phyloP scores from a whole-genome alignment of 192 early-diverging fungal species.

The Coemansia sp. region DNA sequence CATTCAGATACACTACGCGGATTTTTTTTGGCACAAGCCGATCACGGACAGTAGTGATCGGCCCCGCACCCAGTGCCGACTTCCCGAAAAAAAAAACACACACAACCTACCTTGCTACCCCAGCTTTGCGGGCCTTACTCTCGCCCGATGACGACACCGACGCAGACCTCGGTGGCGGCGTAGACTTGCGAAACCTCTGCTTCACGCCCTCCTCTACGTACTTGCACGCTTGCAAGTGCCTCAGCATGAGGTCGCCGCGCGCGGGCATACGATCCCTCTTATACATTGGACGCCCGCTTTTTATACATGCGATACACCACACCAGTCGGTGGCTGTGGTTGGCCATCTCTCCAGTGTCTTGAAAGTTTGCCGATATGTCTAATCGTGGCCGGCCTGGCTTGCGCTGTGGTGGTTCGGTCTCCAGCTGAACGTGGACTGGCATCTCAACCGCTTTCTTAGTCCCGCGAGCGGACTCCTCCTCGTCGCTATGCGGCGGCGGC shows the following conservation, averaged over 20 bases:
- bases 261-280: constrained; percentile 47
- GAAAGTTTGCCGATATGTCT: constrained; percentile 52
- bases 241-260: constrained; percentile 53
- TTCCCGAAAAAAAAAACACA: background rate
- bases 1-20: constrained; percentile 1
- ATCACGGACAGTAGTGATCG: constrained; percentile 5
- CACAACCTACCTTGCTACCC: constrained; percentile 46
- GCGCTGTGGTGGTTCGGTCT: constrained; percentile 50
- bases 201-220: constrained; percentile 40
- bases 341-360: constrained; percentile 56
- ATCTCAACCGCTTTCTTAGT: background rate
- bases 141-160: constrained; percentile 49
- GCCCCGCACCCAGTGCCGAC: background rate
- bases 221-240: constrained; percentile 46
- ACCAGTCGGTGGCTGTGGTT: constrained; percentile 56
- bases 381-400: constrained; percentile 53
- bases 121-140: constrained; percentile 24
- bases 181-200: constrained; percentile 28
- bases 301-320: constrained; percentile 54
- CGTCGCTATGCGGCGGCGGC: constrained; percentile 1
- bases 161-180: constrained; percentile 35
- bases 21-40: constrained; percentile 1
- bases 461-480: background rate
- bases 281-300: constrained; percentile 45
- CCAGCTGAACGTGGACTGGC: constrained; percentile 28